phyloP scores from a whole-genome alignment of 345 rosid genomes.

The Theobroma cacao region DNA sequence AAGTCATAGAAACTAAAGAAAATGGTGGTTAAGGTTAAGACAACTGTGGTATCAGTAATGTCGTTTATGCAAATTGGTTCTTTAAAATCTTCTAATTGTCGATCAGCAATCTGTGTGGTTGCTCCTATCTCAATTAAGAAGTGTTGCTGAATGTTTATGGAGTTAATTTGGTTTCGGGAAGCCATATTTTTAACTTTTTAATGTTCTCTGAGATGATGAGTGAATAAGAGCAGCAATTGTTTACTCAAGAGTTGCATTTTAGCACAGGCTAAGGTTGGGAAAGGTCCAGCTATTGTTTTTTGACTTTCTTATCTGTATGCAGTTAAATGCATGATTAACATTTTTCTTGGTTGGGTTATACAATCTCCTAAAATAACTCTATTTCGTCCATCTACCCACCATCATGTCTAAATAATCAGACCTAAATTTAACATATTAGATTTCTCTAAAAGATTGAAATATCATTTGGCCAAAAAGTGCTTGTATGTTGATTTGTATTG shows the following conservation, averaged over 20 bases:
- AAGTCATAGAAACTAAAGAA: slow-evolving; percentile 27
- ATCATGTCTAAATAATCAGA: not conserved
- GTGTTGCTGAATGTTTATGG: not conserved
- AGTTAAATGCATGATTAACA: not conserved
- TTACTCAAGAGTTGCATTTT: not conserved
- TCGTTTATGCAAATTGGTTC: slow-evolving; percentile 23
- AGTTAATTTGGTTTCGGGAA: not conserved
- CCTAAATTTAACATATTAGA: too few species aligned
- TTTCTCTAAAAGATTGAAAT: too few species aligned
- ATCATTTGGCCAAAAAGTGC: not conserved
- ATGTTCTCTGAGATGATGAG: not conserved
- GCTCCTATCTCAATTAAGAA: slow-evolving; percentile 7
- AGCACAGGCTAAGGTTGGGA: not conserved
- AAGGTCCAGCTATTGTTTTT: not conserved
- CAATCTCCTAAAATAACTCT: not conserved
- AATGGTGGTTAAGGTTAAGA: slow-evolving; percentile 33
- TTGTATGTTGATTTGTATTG: too few species aligned
- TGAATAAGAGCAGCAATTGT: not conserved
- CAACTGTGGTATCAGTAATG: slow-evolving; percentile 25
- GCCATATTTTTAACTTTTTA: not conserved
- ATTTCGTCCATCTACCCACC: not conserved
- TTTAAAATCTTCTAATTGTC: slow-evolving; percentile 26
- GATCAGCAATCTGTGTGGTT: slow-evolving; percentile 29
- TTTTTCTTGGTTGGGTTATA: not conserved
- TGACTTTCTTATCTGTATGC: not conserved